phyloP scores from a whole-genome alignment of 148 eudicot species.

The Rheum nobile region DNA sequence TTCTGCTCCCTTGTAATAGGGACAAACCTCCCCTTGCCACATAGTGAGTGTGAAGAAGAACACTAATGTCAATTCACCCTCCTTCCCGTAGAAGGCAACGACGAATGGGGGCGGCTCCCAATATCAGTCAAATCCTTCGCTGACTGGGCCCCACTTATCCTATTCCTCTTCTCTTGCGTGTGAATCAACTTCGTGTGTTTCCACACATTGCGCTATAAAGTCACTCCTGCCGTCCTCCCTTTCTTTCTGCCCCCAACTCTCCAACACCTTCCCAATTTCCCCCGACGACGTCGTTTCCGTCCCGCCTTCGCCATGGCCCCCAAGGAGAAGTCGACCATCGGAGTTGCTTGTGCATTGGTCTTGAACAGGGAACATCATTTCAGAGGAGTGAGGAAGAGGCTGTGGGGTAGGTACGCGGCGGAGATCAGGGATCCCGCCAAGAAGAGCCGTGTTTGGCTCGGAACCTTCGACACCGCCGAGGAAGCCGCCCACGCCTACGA shows the following conservation, averaged over 20 bases:
- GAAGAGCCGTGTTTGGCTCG: conserved; percentile 29
- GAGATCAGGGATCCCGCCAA: conserved; percentile 22
- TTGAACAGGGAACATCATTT: conserved; percentile 13
- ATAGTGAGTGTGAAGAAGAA: not conserved
- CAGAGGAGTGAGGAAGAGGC: conserved; percentile 24
- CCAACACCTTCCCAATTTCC: not conserved
- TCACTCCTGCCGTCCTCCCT: not conserved
- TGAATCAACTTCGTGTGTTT: not conserved
- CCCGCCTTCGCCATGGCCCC: conserved; percentile 1
- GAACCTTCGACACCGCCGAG: conserved; percentile 27
- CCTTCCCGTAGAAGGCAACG: not conserved
- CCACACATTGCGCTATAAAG: not conserved
- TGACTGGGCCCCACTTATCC: conserved; percentile 2
- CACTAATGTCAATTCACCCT: not conserved
- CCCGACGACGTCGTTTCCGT: not conserved
- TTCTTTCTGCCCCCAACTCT: not conserved
- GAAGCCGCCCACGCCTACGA: conserved; percentile 31
- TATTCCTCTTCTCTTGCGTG: not conserved
- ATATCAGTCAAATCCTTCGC: not conserved
- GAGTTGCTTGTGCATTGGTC: not conserved
- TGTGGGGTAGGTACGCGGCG: conserved; percentile 28
- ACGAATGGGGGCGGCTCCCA: not conserved
- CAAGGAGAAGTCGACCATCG: not conserved
- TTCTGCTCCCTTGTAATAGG: too few relatives aligned
- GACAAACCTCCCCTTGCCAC: too few relatives aligned